phyloP scores from a whole-genome alignment of 164 flowering plant genomes.

The Litsea cubeba region DNA sequence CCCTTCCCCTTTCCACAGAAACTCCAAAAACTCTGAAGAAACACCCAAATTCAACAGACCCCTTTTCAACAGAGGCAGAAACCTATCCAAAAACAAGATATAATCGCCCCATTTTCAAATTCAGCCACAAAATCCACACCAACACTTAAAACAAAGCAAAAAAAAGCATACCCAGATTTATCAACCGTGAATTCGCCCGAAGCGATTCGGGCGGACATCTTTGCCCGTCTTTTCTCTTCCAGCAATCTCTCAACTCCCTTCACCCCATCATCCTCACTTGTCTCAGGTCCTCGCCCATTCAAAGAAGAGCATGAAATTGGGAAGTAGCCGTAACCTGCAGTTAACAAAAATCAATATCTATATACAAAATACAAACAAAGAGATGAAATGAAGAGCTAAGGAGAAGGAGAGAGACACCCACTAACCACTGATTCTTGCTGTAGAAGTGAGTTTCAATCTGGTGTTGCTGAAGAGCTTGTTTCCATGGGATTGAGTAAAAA shows the following conservation, averaged over 20 bases:
- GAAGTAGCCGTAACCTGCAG: conserved; percentile 16
- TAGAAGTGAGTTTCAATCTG: conserved; percentile 9
- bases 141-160: neutral
- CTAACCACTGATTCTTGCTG: conserved; percentile 6
- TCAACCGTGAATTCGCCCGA: conserved; percentile 86
- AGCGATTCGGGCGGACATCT: conserved; percentile 76
- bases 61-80: conserved; percentile 39
- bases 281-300: conserved; percentile 53
- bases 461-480: neutral
- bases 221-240: conserved; percentile 69
- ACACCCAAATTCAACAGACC: conserved; percentile 56
- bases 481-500: conserved; percentile 9
- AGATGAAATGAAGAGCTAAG: neutral
- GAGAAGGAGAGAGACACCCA: neutral
- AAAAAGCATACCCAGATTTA: conserved; percentile 56
- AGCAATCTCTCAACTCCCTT: conserved; percentile 42
- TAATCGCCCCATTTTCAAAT: neutral
- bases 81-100: conserved; percentile 29
- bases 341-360: neutral
- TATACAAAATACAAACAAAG: neutral
- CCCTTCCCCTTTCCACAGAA: conserved; percentile 37
- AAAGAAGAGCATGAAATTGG: conserved; percentile 38
- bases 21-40: conserved; percentile 42
- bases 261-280: conserved; percentile 27
- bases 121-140: conserved; percentile 1